Base-by-base conservation (phyloP, 1,139 yeast species). In the Wickerhamomyces sp. region DNA sequence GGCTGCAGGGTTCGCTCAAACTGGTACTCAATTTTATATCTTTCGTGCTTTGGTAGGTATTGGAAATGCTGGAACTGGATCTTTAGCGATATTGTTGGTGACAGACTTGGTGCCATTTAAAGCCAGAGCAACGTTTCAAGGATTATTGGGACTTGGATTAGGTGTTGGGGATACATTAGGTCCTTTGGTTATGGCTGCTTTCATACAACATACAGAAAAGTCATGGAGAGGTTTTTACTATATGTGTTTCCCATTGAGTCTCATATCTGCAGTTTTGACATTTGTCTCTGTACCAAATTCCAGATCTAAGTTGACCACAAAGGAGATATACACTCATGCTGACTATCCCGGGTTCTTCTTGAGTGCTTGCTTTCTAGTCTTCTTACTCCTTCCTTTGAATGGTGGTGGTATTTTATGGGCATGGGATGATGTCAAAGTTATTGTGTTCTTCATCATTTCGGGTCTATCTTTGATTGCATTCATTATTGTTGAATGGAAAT, bases 181-280 rank as follows among this genome's bases (percentile, higher is more conserved):
- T 8, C 49, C 52, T 5, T 46, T 49, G 18, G 10, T 31, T 4
- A 45, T 49, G 37, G 40, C 45, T 30, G 27, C 38, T 2, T 44
- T 39, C 27, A 42, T 45, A 10, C 55, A 66, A 32, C 61, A 66
- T 45, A 57, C 59, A 5, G 30, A 32, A 3, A 34, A 27, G 3
- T n/a, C 34, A 7, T 78, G 84, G 84, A 66, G 77, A 50, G 65
- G 69, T 42, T 69, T 73, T 47, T 78, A 72, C 53, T 72, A 71
- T 54, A 58, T 70, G 40, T 55, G 69, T 50, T 71, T 75, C 9
- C 79, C 79, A 0, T 49, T 74, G 26, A 64, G 70, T 5, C 52
- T 65, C 5, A 43, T 59, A 4, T 67, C 63, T 34, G 49, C 34
- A 36, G 36, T 38, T n/a, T 10, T 43, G 33, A 23, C 34, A 5